A percentile compares a stretch with the other conserved stretches of the same genome.
These are phyloP conservation scores for Penicillium crustosum DNA, from an alignment of 2,329 filamentous ascomycete species.

Conservation along the genomic window DNA sequence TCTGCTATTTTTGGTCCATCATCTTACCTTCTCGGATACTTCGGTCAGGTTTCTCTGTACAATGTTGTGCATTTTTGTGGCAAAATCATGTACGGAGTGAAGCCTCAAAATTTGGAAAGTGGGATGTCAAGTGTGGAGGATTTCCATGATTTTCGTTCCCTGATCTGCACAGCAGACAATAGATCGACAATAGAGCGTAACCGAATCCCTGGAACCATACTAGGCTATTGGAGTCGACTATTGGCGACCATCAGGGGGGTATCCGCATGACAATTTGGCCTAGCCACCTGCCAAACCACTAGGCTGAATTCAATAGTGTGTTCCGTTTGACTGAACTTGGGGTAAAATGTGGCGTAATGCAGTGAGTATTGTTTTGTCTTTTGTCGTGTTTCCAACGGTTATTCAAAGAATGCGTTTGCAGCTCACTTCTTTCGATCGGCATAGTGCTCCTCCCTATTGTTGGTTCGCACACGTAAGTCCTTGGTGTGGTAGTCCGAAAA, in stretches of 20 bases:
- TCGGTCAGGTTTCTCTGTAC: background rate
- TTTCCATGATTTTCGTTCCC: background rate
- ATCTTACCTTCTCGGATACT: too few species aligned
- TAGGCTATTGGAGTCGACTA: constrained; percentile 19
- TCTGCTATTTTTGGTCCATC: background rate
- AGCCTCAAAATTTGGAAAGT: background rate
- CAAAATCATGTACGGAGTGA: background rate
- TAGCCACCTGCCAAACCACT: constrained; percentile 21
- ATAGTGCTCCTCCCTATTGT: background rate
- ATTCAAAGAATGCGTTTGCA: background rate
- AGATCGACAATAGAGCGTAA: constrained; percentile 5
- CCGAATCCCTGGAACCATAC: constrained; percentile 14
- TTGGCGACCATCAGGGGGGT: constrained; percentile 22
- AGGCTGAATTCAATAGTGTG: constrained; percentile 21
- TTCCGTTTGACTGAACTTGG: background rate
- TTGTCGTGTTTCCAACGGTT: background rate
- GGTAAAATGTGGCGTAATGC: background rate
- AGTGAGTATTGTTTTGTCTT: background rate
- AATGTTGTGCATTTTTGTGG: background rate
- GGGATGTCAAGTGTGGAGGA: background rate
- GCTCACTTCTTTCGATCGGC: background rate
- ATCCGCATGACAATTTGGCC: constrained; percentile 14
- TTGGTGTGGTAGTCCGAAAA: background rate
- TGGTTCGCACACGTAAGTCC: background rate
- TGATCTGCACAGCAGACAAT: constrained; percentile 6